Conservation (phyloP, 2,329 filamentous ascomycete genomes). For the Bipolaris zeicola region DNA sequence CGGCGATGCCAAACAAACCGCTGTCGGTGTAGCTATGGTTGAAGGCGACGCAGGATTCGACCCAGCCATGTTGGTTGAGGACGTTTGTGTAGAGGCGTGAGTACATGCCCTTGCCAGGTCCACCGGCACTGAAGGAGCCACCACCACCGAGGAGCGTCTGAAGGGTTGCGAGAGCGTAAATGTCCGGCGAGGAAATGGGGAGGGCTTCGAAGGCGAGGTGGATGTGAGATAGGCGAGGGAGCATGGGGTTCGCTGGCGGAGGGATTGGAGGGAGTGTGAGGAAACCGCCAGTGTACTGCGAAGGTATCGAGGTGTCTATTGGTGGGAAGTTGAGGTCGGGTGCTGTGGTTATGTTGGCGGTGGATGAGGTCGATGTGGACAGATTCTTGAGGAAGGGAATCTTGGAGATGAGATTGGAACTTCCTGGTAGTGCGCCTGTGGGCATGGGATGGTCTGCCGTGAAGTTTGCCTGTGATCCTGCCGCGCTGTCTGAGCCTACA, state of each 20-base stretch:
- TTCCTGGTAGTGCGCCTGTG: slow-evolving; percentile 53
- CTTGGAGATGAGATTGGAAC: slow-evolving; percentile 75
- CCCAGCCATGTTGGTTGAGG: slow-evolving; percentile 96
- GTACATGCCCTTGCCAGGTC: slow-evolving; percentile 99
- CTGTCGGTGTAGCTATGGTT: slow-evolving; percentile 98
- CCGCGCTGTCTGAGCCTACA: slow-evolving; percentile 30
- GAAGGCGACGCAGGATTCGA: slow-evolving; percentile 93
- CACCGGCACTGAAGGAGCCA: slow-evolving; percentile 94
- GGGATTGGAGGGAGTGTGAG: slow-evolving; percentile 82
- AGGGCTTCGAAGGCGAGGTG: slow-evolving; percentile 95
- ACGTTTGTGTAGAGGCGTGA: slow-evolving; percentile 97
- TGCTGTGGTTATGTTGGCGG: slow-evolving; percentile 59
- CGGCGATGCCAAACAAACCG: slow-evolving; percentile 91
- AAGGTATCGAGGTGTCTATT: slow-evolving; percentile 66
- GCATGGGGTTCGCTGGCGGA: slow-evolving; percentile 74
- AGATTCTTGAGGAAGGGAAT: slow-evolving; percentile 91
- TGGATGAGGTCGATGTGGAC: slow-evolving; percentile 71
- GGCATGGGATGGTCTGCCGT: slow-evolving; percentile 44
- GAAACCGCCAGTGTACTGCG: slow-evolving; percentile 93
- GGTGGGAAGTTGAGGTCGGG: slow-evolving; percentile 54
- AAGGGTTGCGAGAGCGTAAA: slow-evolving; percentile 93
- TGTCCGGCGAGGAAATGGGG: slow-evolving; percentile 86
- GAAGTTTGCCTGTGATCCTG: slow-evolving; percentile 54
- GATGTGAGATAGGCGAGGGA: slow-evolving; percentile 86
- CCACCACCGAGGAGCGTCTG: slow-evolving; percentile 96